phyloP scores from a whole-genome alignment of 164 flowering plant genomes.

The Berberis vulgaris region DNA sequence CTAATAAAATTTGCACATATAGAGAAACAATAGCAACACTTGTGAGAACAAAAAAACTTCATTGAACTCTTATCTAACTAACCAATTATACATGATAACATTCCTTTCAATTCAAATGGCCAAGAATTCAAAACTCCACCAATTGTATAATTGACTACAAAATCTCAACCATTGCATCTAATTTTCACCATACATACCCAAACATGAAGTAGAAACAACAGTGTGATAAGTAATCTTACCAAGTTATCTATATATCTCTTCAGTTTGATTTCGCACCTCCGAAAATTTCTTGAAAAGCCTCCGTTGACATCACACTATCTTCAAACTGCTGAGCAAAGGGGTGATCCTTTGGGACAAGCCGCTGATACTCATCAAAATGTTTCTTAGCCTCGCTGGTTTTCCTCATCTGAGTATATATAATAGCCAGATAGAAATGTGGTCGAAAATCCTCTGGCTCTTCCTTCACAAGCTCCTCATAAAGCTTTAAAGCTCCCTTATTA shows the following conservation, averaged over 20 bases:
- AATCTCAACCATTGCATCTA: too few species aligned
- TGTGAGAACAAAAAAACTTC: too few species aligned
- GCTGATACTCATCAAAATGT: slow-evolving; percentile 57
- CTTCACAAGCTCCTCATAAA: slow-evolving; percentile 67
- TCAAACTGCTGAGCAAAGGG: slow-evolving; percentile 63
- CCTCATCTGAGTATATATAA: slow-evolving; percentile 63
- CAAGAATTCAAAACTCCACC: too few species aligned
- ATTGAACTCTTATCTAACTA: too few species aligned
- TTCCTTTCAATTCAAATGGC: too few species aligned
- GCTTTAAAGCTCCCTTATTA: slow-evolving; percentile 60
- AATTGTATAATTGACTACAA: too few species aligned
- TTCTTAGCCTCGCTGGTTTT: slow-evolving; percentile 74
- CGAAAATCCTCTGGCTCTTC: slow-evolving; percentile 91
- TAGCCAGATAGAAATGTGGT: slow-evolving; percentile 87
- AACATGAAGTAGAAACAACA: not conserved
- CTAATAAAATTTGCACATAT: too few species aligned
- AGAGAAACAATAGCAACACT: too few species aligned
- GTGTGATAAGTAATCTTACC: not conserved
- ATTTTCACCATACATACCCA: not conserved
- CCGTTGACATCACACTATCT: slow-evolving; percentile 39
- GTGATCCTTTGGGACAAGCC: slow-evolving; percentile 75
- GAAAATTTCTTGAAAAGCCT: slow-evolving; percentile 23
- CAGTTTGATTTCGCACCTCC: not conserved
- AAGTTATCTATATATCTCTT: not conserved
- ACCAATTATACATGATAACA: too few species aligned